Evolutionary conservation across 768 basidiomycete genomes (phyloP).

Genomic region (Ephemerocybe angulata): DNA sequence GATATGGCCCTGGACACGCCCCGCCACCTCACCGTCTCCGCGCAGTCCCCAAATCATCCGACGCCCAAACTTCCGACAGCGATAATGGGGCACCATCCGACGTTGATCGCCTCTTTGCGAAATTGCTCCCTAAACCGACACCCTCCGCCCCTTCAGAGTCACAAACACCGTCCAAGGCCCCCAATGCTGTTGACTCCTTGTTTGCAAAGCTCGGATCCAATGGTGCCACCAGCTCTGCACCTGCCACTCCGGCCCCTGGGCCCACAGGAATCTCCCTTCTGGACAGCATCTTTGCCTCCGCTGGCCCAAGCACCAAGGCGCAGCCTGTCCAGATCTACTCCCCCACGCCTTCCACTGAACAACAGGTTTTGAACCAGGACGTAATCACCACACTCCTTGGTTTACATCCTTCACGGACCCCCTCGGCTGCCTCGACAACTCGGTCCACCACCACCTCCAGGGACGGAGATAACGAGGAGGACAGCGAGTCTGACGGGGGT

Average conservation of each 20-base stretch:
- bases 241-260: slow-evolving; percentile 24
- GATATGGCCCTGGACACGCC: slow-evolving; percentile 63
- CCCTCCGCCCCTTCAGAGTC: slow-evolving; percentile 22
- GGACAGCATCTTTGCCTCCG: slow-evolving; percentile 74
- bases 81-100: slow-evolving; percentile 2
- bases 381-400: slow-evolving; percentile 67
- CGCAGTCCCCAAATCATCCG: slow-evolving; percentile 6
- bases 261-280: slow-evolving; percentile 58
- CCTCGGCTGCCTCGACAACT: slow-evolving; percentile 36
- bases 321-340: slow-evolving; percentile 3
- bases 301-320: slow-evolving; percentile 16
- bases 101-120: slow-evolving; percentile 13
- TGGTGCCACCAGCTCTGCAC: slow-evolving; percentile 16
- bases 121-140: slow-evolving; percentile 25
- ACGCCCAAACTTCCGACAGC: background rate
- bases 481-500: slow-evolving; percentile 30
- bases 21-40: slow-evolving; percentile 49
- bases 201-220: slow-evolving; percentile 36
- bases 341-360: slow-evolving; percentile 36
- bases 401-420: slow-evolving; percentile 40
- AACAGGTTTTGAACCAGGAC: slow-evolving; percentile 68
- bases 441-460: slow-evolving; percentile 35
- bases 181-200: slow-evolving; percentile 47
- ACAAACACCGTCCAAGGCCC: slow-evolving; percentile 35
- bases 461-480: slow-evolving; percentile 59